Evolutionary conservation across 129 eudicot species (phyloP).

Genomic region (Centaurea solstitialis): DNA sequence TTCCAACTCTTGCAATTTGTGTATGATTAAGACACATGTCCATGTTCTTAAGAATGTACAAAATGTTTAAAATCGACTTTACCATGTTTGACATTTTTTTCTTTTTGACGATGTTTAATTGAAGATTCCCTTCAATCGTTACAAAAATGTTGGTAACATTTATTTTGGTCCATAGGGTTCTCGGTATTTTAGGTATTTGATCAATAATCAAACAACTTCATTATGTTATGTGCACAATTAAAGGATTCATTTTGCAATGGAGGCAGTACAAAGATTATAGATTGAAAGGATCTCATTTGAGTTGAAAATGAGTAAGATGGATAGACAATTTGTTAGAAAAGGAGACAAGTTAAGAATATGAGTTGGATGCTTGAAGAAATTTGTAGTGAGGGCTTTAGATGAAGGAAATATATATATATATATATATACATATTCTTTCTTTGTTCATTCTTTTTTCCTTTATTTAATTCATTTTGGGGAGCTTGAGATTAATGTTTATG

Average conservation of each 20-base stretch:
- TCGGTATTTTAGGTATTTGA: not conserved
- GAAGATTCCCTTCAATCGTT: not conserved
- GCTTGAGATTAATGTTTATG: not conserved
- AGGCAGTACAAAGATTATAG: not conserved
- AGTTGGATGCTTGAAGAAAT: not conserved
- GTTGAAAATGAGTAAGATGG: not conserved
- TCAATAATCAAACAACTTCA: not conserved
- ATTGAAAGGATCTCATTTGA: not conserved
- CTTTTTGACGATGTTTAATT: not conserved
- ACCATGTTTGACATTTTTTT: not conserved
- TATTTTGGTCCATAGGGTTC: not conserved
- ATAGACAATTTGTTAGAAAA: not conserved
- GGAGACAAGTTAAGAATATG: not conserved
- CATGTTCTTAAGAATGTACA: not conserved
- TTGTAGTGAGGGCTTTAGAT: not conserved
- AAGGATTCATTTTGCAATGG: not conserved
- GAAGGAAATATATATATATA: not conserved
- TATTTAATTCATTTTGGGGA: not conserved
- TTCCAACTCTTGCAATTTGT: not conserved
- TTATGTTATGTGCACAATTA: not conserved
- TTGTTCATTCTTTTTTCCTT: not conserved
- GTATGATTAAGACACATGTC: not conserved
- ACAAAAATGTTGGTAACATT: not conserved
- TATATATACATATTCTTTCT: not conserved
- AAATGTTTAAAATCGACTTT: not conserved